phyloP scores from a whole-genome alignment of 768 basidiomycete genomes.

The Hericium alpestre region DNA sequence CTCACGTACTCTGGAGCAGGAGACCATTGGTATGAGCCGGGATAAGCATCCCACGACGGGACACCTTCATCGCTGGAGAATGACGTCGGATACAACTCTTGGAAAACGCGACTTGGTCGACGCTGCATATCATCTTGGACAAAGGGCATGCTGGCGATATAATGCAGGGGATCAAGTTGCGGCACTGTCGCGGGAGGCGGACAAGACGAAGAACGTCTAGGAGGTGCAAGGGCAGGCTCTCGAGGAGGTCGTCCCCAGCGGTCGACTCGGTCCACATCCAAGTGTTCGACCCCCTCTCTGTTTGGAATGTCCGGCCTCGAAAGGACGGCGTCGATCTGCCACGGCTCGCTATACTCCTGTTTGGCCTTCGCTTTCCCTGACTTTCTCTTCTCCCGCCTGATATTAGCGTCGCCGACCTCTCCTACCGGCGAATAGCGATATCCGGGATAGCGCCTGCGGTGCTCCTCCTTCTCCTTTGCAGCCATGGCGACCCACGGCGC shows the following conservation, averaged over 20 bases:
- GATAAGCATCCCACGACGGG: no score
- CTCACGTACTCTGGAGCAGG: no score
- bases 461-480: slow-evolving; percentile 34
- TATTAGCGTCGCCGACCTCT: background rate
- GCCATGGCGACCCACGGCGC: slow-evolving; percentile 44
- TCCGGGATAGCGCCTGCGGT: slow-evolving; percentile 29
- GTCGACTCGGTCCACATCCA: background rate
- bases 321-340: background rate
- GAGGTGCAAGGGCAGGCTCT: background rate
- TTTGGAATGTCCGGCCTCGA: no score
- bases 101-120: background rate
- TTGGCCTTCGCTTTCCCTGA: background rate
- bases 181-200: background rate
- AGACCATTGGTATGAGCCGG: no score
- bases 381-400: background rate
- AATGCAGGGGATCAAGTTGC: background rate
- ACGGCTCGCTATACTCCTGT: background rate
- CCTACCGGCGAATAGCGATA: slow-evolving; percentile 8
- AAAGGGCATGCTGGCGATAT: background rate
- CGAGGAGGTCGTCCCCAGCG: background rate
- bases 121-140: background rate
- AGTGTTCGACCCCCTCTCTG: no score
- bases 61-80: no score
- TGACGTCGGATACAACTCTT: no score
- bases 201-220: background rate